A percentile compares a stretch with the other conserved stretches of the same genome.
Evolutionary conservation across 805 yeast genomes (phyloP).

Genomic region (Candida khao-thaluensis): DNA sequence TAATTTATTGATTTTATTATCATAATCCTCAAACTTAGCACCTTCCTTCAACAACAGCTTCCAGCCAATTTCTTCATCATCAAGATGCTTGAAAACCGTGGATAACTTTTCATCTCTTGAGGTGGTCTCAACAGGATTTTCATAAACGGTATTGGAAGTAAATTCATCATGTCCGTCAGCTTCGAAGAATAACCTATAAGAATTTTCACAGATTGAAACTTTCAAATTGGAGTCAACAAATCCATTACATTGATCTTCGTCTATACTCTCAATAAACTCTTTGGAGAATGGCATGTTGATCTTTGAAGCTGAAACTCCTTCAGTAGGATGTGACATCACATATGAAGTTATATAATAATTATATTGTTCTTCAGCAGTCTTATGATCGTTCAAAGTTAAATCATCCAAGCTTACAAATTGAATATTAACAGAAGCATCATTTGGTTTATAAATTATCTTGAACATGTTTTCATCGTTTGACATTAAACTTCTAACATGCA

Average conservation of each 20-base stretch:
- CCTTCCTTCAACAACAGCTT: slow-evolving; percentile 43
- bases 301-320: slow-evolving; percentile 80
- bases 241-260: slow-evolving; percentile 60
- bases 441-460: slow-evolving; percentile 70
- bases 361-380: slow-evolving; percentile 79
- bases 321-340: slow-evolving; percentile 95
- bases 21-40: slow-evolving; percentile 20
- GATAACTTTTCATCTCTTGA: slow-evolving; percentile 28
- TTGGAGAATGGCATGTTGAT: slow-evolving; percentile 79
- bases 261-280: slow-evolving; percentile 52
- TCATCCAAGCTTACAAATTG: slow-evolving; percentile 89
- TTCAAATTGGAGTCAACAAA: slow-evolving; percentile 65
- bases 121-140: slow-evolving; percentile 30
- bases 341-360: slow-evolving; percentile 92
- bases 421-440: slow-evolving; percentile 54
- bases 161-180: slow-evolving; percentile 77
- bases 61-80: slow-evolving; percentile 57
- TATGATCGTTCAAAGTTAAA: slow-evolving; percentile 68
- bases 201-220: slow-evolving; percentile 74
- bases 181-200: slow-evolving; percentile 80
- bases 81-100: slow-evolving; percentile 38
- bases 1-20: slow-evolving; percentile 32
- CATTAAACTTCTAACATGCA: slow-evolving; percentile 81
- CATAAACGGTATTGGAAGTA: slow-evolving; percentile 56
- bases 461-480: slow-evolving; percentile 86